Conservation (phyloP, 139 green algal genomes). For the Zygnema cylindricum region DNA sequence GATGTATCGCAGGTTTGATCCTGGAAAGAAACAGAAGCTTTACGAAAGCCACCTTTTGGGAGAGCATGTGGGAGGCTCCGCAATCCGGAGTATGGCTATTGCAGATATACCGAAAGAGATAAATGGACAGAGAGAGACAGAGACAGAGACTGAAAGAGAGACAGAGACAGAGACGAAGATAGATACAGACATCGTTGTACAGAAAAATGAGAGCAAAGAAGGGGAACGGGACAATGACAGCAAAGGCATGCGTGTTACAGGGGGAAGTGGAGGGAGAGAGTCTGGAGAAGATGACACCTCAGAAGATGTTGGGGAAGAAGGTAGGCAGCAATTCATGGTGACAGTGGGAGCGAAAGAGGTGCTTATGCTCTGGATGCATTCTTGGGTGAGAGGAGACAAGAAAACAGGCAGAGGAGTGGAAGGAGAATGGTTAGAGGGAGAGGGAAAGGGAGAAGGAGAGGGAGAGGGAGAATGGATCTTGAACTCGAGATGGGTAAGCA, state of each 20-base stretch:
- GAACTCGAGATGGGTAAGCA: slow-evolving; percentile 26
- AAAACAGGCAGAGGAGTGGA: background rate
- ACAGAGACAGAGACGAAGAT: background rate
- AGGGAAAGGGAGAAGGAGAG: background rate
- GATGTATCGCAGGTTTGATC: background rate
- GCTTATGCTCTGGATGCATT: slow-evolving; percentile 40
- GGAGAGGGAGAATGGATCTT: slow-evolving; percentile 6
- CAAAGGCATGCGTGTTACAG: too few relatives aligned
- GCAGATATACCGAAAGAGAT: background rate
- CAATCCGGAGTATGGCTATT: slow-evolving; percentile 26
- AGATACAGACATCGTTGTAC: background rate
- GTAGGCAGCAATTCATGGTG: slow-evolving; percentile 16
- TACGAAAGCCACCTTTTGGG: slow-evolving; percentile 4
- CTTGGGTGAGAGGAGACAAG: background rate
- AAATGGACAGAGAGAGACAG: background rate
- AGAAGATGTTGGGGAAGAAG: background rate
- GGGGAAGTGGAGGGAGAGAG: background rate
- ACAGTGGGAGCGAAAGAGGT: slow-evolving; percentile 40
- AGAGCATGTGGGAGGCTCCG: slow-evolving; percentile 43
- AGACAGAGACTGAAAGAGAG: background rate
- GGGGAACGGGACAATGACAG: background rate
- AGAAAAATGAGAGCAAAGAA: background rate
- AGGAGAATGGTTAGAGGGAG: slow-evolving; percentile 12
- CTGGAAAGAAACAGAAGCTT: background rate
- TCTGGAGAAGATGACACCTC: background rate